Percentiles rank a stretch among this genome's conserved stretches.
phyloP scores from a whole-genome alignment of 2,329 filamentous ascomycete genomes.

The Sphaerulina populicola region DNA sequence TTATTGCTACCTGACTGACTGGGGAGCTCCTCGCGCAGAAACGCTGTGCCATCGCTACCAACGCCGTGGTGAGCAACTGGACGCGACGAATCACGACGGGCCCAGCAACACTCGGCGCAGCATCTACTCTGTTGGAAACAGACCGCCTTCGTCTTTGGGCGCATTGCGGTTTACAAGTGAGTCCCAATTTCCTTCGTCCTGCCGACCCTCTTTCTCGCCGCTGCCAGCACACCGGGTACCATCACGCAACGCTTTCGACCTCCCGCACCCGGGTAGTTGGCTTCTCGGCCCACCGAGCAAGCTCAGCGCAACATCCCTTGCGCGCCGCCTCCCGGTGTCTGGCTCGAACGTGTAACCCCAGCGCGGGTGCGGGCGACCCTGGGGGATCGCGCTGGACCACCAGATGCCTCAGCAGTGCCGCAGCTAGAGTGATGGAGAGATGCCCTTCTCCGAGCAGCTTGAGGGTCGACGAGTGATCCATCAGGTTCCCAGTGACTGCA shows the following conservation, averaged over 20 bases:
- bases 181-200: slow-evolving; percentile 12
- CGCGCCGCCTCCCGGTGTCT: slow-evolving; percentile 9
- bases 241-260: slow-evolving; percentile 13
- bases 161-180: slow-evolving; percentile 11
- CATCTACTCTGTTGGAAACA: slow-evolving; percentile 18
- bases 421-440: background rate
- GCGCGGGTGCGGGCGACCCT: slow-evolving; percentile 7
- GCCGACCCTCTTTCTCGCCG: slow-evolving; percentile 8
- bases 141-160: slow-evolving; percentile 13
- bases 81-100: slow-evolving; percentile 18
- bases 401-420: slow-evolving; percentile 1
- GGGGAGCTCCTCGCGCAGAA: background rate
- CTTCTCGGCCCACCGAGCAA: slow-evolving; percentile 3
- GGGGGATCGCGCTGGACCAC: background rate
- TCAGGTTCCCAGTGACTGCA: background rate
- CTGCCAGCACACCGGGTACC: slow-evolving; percentile 10
- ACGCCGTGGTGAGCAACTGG: slow-evolving; percentile 16
- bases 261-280: slow-evolving; percentile 15
- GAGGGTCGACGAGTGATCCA: background rate
- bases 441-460: background rate
- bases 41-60: slow-evolving; percentile 15
- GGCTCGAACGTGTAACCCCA: slow-evolving; percentile 17
- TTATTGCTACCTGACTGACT: background rate
- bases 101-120: slow-evolving; percentile 5
- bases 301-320: slow-evolving; percentile 14